A percentile compares a stretch with the other conserved stretches of the same genome.
Evolutionary conservation across 345 rosid species (phyloP).

Genomic region (Corchorus olitorius): DNA sequence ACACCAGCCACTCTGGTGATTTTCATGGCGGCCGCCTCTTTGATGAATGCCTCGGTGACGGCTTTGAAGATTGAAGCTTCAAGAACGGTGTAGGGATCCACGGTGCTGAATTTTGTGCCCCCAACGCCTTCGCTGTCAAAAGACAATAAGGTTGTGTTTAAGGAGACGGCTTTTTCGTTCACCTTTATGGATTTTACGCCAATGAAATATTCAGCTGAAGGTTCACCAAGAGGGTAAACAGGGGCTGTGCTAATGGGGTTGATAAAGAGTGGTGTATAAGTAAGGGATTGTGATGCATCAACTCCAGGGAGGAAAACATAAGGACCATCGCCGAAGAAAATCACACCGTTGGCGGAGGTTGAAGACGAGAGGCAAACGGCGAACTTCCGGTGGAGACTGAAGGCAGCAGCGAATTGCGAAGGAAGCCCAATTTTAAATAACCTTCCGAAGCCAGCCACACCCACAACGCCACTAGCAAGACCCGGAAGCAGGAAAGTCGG

Average conservation of each 20-base stretch:
- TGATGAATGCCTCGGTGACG: conserved; percentile 42
- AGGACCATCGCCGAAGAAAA: conserved; percentile 62
- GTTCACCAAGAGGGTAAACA: conserved; percentile 39
- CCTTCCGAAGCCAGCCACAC: conserved; percentile 76
- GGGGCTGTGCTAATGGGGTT: conserved; percentile 65
- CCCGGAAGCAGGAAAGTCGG: conserved; percentile 46
- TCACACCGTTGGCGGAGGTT: conserved; percentile 42
- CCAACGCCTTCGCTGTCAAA: conserved; percentile 48
- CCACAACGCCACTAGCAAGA: conserved; percentile 47
- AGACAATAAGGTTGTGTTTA: conserved; percentile 49
- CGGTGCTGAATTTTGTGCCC: conserved; percentile 80
- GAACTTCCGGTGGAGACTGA: conserved; percentile 60
- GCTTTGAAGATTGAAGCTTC: conserved; percentile 54
- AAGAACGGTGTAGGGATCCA: conserved; percentile 63
- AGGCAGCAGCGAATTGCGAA: conserved; percentile 56
- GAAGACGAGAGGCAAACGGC: conserved; percentile 56
- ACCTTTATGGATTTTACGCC: conserved; percentile 51
- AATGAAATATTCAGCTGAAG: conserved; percentile 70
- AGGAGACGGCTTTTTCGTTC: conserved; percentile 30
- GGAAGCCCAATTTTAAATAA: conserved; percentile 44
- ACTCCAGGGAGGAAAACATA: conserved; percentile 57
- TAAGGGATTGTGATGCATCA: conserved; percentile 44
- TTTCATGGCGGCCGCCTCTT: conserved; percentile 39
- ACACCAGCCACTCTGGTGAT: conserved; percentile 51
- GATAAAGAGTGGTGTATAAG: conserved; percentile 52